phyloP scores from a whole-genome alignment of 2,329 filamentous ascomycete species.

The Nemania bipapillata region DNA sequence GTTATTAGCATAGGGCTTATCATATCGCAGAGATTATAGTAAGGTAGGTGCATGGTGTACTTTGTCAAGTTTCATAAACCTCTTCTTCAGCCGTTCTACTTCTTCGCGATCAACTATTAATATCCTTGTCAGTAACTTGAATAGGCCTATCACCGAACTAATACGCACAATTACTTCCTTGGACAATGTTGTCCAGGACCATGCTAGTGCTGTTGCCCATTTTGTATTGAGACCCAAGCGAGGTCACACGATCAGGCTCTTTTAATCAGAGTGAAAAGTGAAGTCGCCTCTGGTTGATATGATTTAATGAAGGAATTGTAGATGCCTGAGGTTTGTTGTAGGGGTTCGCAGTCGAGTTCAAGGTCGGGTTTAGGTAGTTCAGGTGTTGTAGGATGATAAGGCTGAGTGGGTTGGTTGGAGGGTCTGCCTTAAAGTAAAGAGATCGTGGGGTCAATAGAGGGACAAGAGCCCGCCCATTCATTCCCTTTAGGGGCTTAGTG shows the following conservation, averaged over 20 bases:
- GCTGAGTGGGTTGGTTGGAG: constrained; percentile 31
- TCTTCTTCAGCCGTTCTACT: constrained; percentile 92
- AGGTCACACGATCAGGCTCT: constrained; percentile 37
- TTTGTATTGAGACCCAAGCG: constrained; percentile 44
- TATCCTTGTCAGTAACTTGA: constrained; percentile 17
- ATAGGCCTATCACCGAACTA: no score
- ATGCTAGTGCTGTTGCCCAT: constrained; percentile 77
- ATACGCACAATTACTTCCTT: constrained; percentile 89
- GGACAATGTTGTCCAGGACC: constrained; percentile 94
- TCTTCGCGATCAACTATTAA: constrained; percentile 90
- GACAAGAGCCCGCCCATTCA: background rate
- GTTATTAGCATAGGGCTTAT: constrained; percentile 26
- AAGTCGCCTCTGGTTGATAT: background rate
- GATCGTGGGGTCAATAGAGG: constrained; percentile 30
- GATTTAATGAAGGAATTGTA: background rate
- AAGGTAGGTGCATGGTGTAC: constrained; percentile 63
- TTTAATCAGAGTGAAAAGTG: background rate
- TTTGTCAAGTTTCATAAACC: constrained; percentile 99
- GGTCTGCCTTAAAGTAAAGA: constrained; percentile 10
- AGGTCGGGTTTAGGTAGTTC: constrained; percentile 16
- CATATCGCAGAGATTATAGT: background rate
- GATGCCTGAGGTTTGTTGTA: background rate
- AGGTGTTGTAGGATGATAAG: constrained; percentile 33
- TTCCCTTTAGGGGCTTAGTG: no score
- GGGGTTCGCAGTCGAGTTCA: background rate